Conservation (phyloP, 2,329 filamentous ascomycete species). For the Trichoderma sp. region DNA sequence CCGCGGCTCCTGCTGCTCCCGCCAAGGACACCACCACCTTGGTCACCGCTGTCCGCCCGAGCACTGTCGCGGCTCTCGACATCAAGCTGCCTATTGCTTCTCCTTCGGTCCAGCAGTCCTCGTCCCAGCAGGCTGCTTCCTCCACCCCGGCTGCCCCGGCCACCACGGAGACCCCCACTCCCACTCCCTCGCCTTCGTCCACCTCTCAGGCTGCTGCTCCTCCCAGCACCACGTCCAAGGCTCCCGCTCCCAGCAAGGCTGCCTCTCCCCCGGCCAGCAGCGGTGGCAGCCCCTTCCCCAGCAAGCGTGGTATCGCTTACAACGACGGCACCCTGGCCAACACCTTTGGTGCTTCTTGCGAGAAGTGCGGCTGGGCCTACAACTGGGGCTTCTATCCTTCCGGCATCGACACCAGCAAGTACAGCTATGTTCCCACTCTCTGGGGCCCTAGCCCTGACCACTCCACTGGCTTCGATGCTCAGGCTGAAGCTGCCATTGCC, state of each 20-base stretch:
- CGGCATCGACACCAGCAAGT: slow-evolving; percentile 44
- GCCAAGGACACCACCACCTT: slow-evolving; percentile 33
- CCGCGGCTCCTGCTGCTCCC: slow-evolving; percentile 10
- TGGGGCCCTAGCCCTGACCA: slow-evolving; percentile 55
- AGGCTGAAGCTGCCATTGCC: slow-evolving; percentile 55
- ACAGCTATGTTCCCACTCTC: slow-evolving; percentile 69
- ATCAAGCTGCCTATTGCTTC: slow-evolving; percentile 2
- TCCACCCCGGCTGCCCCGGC: slow-evolving; percentile 19
- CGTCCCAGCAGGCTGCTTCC: slow-evolving; percentile 27
- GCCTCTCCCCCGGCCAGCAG: slow-evolving; percentile 21
- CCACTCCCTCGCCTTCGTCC: slow-evolving; percentile 24
- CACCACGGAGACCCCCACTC: not conserved
- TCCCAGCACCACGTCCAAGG: slow-evolving; percentile 21
- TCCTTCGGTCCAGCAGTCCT: not conserved
- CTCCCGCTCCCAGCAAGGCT: slow-evolving; percentile 19
- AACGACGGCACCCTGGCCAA: slow-evolving; percentile 59
- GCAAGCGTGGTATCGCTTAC: slow-evolving; percentile 70
- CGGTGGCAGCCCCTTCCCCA: slow-evolving; percentile 30
- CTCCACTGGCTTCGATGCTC: slow-evolving; percentile 52
- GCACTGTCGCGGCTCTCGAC: slow-evolving; percentile 19
- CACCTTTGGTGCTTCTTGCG: slow-evolving; percentile 50
- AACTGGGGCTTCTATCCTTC: slow-evolving; percentile 63
- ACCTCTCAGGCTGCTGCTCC: slow-evolving; percentile 12
- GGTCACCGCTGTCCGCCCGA: slow-evolving; percentile 35
- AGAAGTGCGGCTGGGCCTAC: slow-evolving; percentile 60